Conservation (phyloP, 495 filamentous ascomycete genomes). For the Parathielavia hyrcaniae region DNA sequence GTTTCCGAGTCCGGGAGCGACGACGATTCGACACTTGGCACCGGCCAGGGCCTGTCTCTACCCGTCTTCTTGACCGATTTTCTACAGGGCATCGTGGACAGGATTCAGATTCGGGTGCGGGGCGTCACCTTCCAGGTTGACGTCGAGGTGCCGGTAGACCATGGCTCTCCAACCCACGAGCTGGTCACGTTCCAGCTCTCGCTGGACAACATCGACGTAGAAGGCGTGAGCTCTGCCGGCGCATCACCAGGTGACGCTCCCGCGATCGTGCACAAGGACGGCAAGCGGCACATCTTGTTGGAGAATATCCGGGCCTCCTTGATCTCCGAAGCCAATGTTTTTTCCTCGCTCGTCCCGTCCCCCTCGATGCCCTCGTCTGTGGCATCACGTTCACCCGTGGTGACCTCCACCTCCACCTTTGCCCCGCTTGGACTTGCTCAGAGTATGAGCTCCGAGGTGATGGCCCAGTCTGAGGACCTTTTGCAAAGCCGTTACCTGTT, state of each 20-base stretch:
- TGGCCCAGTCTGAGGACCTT: slow-evolving; percentile 25
- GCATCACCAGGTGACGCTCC: slow-evolving; percentile 29
- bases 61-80: slow-evolving; percentile 79
- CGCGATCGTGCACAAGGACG: slow-evolving; percentile 42
- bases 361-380: slow-evolving; percentile 57
- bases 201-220: slow-evolving; percentile 59
- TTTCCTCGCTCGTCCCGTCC: slow-evolving; percentile 58
- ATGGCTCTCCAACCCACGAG: slow-evolving; percentile 45
- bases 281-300: slow-evolving; percentile 60
- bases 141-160: slow-evolving; percentile 58
- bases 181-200: slow-evolving; percentile 58
- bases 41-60: slow-evolving; percentile 64
- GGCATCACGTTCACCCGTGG: slow-evolving; percentile 41
- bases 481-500: slow-evolving; percentile 30
- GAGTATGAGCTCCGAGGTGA: slow-evolving; percentile 20
- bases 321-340: slow-evolving; percentile 66
- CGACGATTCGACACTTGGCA: slow-evolving; percentile 63
- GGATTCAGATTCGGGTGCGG: slow-evolving; percentile 63
- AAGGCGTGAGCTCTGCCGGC: slow-evolving; percentile 50
- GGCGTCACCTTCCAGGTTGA: slow-evolving; percentile 53
- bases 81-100: slow-evolving; percentile 73
- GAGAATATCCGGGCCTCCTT: slow-evolving; percentile 57
- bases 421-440: slow-evolving; percentile 11
- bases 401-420: slow-evolving; percentile 22
- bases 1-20: slow-evolving; percentile 56